Evolutionary conservation across 1,284 basidiomycete species (phyloP).

Genomic region (Porodaedalea pini): DNA sequence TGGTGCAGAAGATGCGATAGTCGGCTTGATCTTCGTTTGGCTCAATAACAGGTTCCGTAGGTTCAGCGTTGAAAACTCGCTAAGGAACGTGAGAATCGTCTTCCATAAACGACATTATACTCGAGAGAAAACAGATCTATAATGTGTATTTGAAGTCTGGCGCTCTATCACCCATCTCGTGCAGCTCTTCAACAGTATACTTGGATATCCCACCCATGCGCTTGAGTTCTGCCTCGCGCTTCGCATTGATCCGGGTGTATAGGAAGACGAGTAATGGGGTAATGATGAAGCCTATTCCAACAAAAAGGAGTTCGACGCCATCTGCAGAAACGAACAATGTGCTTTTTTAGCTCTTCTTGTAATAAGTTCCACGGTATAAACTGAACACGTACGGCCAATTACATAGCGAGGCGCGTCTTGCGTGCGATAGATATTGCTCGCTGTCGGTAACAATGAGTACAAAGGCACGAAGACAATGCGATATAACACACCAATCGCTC

Average conservation of each 20-base stretch:
- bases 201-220: slow-evolving; percentile 36
- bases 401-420: slow-evolving; percentile 58
- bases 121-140: slow-evolving; percentile 30
- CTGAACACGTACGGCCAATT: slow-evolving; percentile 48
- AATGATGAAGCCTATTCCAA: slow-evolving; percentile 56
- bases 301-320: slow-evolving; percentile 63
- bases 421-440: slow-evolving; percentile 51
- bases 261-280: slow-evolving; percentile 46
- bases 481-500: slow-evolving; percentile 42
- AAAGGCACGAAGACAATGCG: slow-evolving; percentile 16
- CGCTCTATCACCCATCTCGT: slow-evolving; percentile 33
- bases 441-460: neutral
- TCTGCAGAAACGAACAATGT: slow-evolving; percentile 37
- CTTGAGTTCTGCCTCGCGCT: slow-evolving; percentile 28
- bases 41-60: too few species aligned
- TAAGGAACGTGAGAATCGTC: too few species aligned
- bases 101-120: neutral
- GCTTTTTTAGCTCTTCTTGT: neutral
- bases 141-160: neutral
- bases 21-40: too few species aligned
- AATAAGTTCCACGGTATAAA: neutral
- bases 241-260: slow-evolving; percentile 54
- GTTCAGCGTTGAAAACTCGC: too few species aligned
- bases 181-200: slow-evolving; percentile 24
- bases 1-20: too few species aligned